Conservation (phyloP, 345 rosid genomes). For the Acer saccharum region DNA sequence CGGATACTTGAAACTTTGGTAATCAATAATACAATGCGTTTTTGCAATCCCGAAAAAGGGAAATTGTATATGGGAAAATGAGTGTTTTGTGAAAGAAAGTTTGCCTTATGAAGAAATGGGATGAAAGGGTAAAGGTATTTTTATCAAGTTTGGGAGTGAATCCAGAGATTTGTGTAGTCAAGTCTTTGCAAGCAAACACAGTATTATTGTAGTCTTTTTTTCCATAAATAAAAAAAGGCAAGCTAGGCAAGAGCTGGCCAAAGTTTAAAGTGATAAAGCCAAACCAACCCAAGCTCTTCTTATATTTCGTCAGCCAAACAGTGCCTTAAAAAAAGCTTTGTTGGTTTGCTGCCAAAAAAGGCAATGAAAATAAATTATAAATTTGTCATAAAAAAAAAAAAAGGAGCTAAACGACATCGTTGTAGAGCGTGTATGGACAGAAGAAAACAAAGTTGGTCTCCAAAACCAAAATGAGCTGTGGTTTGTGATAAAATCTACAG, state of each 20-base stretch:
- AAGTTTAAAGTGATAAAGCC: background rate
- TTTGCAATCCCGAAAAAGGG: background rate
- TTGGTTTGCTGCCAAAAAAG: too few relatives aligned
- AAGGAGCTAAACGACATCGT: slow-evolving; percentile 8
- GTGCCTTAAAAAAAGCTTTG: background rate
- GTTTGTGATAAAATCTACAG: background rate
- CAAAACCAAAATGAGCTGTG: background rate
- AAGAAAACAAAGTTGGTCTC: slow-evolving; percentile 11
- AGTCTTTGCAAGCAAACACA: background rate
- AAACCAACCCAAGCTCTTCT: background rate
- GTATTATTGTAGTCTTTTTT: background rate
- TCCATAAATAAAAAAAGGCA: slow-evolving; percentile 12
- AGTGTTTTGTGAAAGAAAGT: background rate
- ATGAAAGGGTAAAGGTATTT: background rate
- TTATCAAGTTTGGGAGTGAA: background rate
- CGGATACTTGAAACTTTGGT: too few relatives aligned
- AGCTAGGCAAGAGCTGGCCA: background rate
- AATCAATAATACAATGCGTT: too few relatives aligned
- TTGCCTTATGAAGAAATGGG: slow-evolving; percentile 10
- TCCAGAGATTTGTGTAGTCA: background rate
- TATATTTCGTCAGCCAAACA: slow-evolving; percentile 6
- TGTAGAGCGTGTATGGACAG: background rate
- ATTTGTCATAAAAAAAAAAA: background rate
- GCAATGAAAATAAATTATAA: too few relatives aligned
- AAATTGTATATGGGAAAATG: background rate